Evolutionary conservation across 345 rosid genomes (phyloP).

Genomic region (Viola odorata): DNA sequence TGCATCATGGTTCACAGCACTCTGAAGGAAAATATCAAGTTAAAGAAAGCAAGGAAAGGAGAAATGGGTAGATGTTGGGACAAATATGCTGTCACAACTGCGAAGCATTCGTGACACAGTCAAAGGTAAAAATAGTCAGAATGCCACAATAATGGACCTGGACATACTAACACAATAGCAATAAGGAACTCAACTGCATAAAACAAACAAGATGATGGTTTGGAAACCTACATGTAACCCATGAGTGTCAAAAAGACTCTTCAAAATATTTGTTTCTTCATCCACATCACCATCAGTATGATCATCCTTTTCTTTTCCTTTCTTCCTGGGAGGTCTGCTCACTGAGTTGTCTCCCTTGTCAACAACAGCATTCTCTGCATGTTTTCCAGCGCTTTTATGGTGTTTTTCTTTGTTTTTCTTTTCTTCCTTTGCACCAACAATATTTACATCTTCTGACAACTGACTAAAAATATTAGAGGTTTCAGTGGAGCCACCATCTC

Average conservation of each 20-base stretch:
- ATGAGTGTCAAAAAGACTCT: conserved; percentile 68
- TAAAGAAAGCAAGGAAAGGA: neutral
- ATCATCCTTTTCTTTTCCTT: conserved; percentile 45
- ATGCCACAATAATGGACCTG: no score
- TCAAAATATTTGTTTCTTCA: conserved; percentile 74
- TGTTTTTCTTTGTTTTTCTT: conserved; percentile 21
- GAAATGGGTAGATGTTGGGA: neutral
- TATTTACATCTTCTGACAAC: conserved; percentile 62
- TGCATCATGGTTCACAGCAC: conserved; percentile 86
- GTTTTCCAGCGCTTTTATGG: conserved; percentile 18
- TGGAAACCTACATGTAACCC: conserved; percentile 80
- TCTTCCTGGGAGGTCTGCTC: conserved; percentile 28
- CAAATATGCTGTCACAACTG: neutral
- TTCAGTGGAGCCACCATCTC: conserved; percentile 60
- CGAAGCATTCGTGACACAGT: neutral
- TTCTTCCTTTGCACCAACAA: conserved; percentile 47
- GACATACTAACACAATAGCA: no score
- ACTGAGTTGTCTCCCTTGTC: conserved; percentile 24
- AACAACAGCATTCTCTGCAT: conserved; percentile 24
- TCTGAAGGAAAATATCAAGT: conserved; percentile 32
- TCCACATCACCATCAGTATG: conserved; percentile 40
- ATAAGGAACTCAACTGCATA: no score
- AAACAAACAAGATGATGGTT: neutral
- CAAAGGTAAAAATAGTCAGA: neutral
- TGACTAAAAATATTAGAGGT: conserved; percentile 85